phyloP scores from a whole-genome alignment of 805 yeast species.

The Saitoella complicata region DNA sequence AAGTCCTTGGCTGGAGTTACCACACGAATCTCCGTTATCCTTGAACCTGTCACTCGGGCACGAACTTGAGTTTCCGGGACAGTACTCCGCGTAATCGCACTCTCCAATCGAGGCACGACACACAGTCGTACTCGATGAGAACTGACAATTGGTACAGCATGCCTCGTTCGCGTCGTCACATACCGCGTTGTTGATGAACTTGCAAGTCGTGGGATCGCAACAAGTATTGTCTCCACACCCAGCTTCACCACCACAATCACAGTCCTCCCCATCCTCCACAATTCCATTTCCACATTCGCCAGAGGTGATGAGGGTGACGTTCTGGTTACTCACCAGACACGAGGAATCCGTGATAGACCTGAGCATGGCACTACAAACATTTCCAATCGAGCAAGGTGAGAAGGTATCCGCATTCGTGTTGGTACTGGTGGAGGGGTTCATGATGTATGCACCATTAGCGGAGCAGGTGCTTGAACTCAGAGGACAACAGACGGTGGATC shows the following conservation, averaged over 20 bases:
- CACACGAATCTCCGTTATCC: constrained; percentile 19
- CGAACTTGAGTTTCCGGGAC: constrained; percentile 20
- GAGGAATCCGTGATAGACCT: constrained; percentile 17
- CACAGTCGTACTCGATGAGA: constrained; percentile 15
- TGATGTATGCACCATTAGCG: constrained; percentile 21
- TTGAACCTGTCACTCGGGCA: constrained; percentile 19
- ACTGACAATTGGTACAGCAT: constrained; percentile 21
- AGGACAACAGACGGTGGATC: constrained; percentile 22
- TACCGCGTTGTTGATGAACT: constrained; percentile 16
- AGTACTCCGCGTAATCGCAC: constrained; percentile 21
- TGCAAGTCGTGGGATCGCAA: constrained; percentile 22
- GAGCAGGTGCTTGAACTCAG: constrained; percentile 16
- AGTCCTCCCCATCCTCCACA: constrained; percentile 25
- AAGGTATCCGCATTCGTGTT: constrained; percentile 16
- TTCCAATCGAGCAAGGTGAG: constrained; percentile 22
- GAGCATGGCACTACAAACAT: constrained; percentile 20
- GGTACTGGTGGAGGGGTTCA: constrained; percentile 22
- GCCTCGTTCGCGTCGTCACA: constrained; percentile 21
- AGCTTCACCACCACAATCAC: constrained; percentile 24
- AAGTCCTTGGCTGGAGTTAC: constrained; percentile 3
- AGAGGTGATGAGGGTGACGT: constrained; percentile 17
- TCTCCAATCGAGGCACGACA: constrained; percentile 21
- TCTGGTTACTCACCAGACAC: constrained; percentile 18
- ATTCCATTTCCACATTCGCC: constrained; percentile 25
- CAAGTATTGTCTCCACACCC: constrained; percentile 19